Conservation (phyloP, 192 early-diverging fungal species). For the Coemansia sp. region DNA sequence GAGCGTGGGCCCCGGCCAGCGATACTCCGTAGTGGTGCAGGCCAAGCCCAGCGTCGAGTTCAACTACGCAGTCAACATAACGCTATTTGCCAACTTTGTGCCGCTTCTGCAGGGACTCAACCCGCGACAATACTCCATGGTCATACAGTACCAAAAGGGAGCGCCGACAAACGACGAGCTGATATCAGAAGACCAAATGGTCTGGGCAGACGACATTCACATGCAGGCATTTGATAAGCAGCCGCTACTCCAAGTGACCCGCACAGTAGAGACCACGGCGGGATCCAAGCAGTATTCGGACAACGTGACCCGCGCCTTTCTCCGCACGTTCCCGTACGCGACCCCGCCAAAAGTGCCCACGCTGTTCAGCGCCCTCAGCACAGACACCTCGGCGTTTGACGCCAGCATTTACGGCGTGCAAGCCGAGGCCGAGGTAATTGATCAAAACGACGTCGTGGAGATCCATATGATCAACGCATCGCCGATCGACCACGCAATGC, state of each 20-base stretch:
- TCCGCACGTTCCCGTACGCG: constrained; percentile 68
- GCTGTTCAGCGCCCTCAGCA: constrained; percentile 62
- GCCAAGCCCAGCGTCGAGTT: constrained; percentile 57
- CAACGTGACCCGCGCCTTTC: constrained; percentile 68
- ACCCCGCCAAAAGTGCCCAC: constrained; percentile 64
- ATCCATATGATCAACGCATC: constrained; percentile 72
- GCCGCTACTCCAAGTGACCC: constrained; percentile 53
- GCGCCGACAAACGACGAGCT: constrained; percentile 54
- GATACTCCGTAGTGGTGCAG: constrained; percentile 75
- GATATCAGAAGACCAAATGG: constrained; percentile 13
- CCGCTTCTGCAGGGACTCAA: constrained; percentile 49
- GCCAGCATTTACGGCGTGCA: constrained; percentile 64
- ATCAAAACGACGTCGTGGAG: constrained; percentile 64
- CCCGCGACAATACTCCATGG: constrained; percentile 53
- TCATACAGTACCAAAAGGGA: constrained; percentile 60
- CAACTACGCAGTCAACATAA: constrained; percentile 72
- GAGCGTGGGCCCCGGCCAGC: constrained; percentile 68
- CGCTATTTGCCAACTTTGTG: constrained; percentile 58
- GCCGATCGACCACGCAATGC: constrained; percentile 68
- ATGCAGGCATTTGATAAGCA: constrained; percentile 50
- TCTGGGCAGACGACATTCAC: constrained; percentile 54
- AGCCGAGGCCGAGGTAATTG: constrained; percentile 60
- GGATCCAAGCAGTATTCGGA: constrained; percentile 60
- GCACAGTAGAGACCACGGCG: constrained; percentile 49
- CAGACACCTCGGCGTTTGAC: constrained; percentile 57